Evolutionary conservation across 352 stramenopile species (phyloP).

Genomic region (Phytophthora cactorum): DNA sequence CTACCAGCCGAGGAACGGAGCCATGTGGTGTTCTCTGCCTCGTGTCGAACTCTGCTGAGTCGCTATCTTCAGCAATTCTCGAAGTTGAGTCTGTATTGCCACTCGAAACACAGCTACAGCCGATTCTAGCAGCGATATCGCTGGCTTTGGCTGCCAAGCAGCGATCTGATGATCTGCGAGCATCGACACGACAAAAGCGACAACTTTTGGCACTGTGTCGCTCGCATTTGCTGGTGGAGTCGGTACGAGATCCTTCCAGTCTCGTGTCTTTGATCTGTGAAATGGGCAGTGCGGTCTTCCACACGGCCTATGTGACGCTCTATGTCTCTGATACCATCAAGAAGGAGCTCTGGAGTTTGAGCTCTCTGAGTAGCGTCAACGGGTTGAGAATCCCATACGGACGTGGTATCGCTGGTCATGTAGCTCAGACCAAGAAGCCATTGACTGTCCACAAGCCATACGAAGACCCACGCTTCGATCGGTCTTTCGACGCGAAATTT

Average conservation of each 20-base stretch:
- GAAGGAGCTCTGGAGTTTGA: conserved; percentile 76
- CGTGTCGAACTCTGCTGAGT: conserved; percentile 19
- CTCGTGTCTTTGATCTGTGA: conserved; percentile 79
- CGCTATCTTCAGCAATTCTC: conserved; percentile 27
- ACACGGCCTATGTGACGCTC: conserved; percentile 69
- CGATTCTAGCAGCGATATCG: conserved; percentile 55
- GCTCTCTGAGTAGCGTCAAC: conserved; percentile 73
- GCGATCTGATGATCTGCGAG: conserved; percentile 62
- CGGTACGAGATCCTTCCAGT: conserved; percentile 71
- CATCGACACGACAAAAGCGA: conserved; percentile 68
- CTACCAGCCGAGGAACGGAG: conserved; percentile 38
- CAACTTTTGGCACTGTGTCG: conserved; percentile 73
- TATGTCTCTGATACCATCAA: conserved; percentile 84
- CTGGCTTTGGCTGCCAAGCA: conserved; percentile 57
- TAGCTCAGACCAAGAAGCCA: conserved; percentile 62
- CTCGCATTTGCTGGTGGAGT: conserved; percentile 69
- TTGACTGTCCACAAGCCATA: conserved; percentile 77
- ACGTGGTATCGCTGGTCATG: conserved; percentile 76
- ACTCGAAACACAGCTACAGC: conserved; percentile 43
- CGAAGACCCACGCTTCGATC: conserved; percentile 81
- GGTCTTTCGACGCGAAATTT: conserved; percentile 80
- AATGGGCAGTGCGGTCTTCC: conserved; percentile 71
- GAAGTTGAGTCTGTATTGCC: conserved; percentile 16
- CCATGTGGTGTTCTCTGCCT: conserved; percentile 58
- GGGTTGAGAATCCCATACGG: conserved; percentile 76